These are phyloP conservation scores for Chrysosporium queenslandicum DNA, from an alignment of 2,329 filamentous ascomycete species.

Conservation along the genomic window DNA sequence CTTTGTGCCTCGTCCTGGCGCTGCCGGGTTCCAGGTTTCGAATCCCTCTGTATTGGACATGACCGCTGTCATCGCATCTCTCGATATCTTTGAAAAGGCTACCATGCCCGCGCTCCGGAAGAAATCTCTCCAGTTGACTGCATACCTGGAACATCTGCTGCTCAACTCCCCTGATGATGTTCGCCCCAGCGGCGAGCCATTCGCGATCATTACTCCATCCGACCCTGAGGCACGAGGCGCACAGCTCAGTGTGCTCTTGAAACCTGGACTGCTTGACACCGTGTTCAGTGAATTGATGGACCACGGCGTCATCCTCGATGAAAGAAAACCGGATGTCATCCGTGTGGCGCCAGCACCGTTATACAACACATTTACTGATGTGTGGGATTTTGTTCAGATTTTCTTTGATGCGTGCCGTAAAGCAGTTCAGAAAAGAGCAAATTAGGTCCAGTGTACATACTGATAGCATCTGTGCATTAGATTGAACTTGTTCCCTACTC, in stretches of 20 bases:
- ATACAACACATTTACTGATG: conserved; percentile 71
- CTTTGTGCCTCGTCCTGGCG: conserved; percentile 68
- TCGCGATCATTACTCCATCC: conserved; percentile 58
- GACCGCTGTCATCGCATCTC: conserved; percentile 59
- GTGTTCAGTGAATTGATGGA: conserved; percentile 56
- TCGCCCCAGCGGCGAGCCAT: conserved; percentile 33
- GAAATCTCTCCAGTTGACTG: conserved; percentile 64
- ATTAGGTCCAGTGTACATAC: neutral
- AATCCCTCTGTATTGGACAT: conserved; percentile 75
- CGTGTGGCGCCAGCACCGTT: conserved; percentile 72
- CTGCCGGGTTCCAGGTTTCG: conserved; percentile 71
- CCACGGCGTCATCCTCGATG: conserved; percentile 66
- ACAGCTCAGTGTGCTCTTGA: conserved; percentile 65
- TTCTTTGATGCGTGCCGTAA: conserved; percentile 43
- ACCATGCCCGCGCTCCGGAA: conserved; percentile 57
- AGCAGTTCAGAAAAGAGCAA: conserved; percentile 17
- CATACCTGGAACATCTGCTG: conserved; percentile 63
- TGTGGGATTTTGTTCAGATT: conserved; percentile 50
- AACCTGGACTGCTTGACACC: conserved; percentile 58
- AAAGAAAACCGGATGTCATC: conserved; percentile 76
- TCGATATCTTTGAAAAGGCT: conserved; percentile 65
- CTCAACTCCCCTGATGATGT: conserved; percentile 24
- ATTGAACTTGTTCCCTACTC: neutral
- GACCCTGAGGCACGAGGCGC: conserved; percentile 61
- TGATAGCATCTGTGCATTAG: neutral